phyloP scores from a whole-genome alignment of 1,139 yeast genomes.

The Eremothecium sinecaudum region DNA sequence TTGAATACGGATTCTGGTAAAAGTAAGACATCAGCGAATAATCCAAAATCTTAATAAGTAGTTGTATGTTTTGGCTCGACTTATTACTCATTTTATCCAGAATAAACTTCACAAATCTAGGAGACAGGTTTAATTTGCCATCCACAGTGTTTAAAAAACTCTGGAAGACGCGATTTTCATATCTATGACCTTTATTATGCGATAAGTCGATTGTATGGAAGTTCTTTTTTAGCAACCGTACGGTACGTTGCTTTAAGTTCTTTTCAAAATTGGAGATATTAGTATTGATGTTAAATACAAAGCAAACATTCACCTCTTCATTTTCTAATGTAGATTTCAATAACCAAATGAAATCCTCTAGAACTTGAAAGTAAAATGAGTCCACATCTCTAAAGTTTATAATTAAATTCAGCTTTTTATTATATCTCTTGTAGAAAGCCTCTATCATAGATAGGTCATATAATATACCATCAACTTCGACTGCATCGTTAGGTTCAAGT shows the following conservation, averaged over 20 bases:
- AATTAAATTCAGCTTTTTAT: conserved; percentile 22
- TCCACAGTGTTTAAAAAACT: conserved; percentile 30
- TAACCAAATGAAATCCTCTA: conserved; percentile 25
- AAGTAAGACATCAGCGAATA: conserved; percentile 62
- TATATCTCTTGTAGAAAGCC: conserved; percentile 22
- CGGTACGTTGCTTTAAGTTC: conserved; percentile 26
- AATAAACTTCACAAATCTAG: conserved; percentile 25
- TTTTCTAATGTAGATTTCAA: conserved; percentile 23
- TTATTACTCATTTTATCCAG: conserved; percentile 27
- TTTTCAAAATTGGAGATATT: conserved; percentile 29
- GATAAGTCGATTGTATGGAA: conserved; percentile 26
- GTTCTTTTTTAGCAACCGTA: conserved; percentile 25
- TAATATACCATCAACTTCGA: conserved; percentile 8
- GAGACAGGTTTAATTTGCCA: conserved; percentile 28
- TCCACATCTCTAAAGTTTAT: conserved; percentile 30
- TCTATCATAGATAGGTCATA: conserved; percentile 28
- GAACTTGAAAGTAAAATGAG: conserved; percentile 22
- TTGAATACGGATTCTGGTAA: conserved; percentile 57
- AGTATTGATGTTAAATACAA: conserved; percentile 28
- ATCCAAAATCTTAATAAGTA: conserved; percentile 45
- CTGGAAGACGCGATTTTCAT: conserved; percentile 28
- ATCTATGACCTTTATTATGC: conserved; percentile 28
- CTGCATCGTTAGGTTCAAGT: too few species aligned
- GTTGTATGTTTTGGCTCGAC: conserved; percentile 27
- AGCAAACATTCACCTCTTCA: conserved; percentile 22